Evolutionary conservation across 495 filamentous ascomycete species (phyloP).

Genomic region (Neurospora sp.): DNA sequence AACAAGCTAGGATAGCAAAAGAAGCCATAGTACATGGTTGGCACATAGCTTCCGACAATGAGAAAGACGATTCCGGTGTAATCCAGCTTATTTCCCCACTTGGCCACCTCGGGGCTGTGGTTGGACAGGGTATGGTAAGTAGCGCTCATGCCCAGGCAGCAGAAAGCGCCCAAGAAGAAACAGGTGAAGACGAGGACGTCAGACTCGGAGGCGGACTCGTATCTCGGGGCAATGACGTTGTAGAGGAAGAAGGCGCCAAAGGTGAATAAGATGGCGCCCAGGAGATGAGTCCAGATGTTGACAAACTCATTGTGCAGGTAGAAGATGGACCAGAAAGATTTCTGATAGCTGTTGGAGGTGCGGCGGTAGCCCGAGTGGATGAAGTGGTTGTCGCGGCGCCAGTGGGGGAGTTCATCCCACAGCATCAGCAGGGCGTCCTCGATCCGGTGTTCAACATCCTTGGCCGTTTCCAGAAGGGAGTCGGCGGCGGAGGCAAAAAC

Average conservation of each 20-base stretch:
- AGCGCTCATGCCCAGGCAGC: constrained; percentile 79
- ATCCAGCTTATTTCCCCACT: constrained; percentile 56
- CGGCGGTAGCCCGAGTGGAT: constrained; percentile 33
- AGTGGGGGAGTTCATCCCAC: constrained; percentile 35
- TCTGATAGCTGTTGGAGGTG: constrained; percentile 27
- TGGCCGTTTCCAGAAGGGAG: constrained; percentile 18
- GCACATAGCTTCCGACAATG: constrained; percentile 81
- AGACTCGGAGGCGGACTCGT: constrained; percentile 48
- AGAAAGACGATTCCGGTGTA: constrained; percentile 85
- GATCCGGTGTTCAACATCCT: constrained; percentile 17
- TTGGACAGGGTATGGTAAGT: constrained; percentile 46
- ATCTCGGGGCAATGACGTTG: constrained; percentile 49
- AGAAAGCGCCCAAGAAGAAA: constrained; percentile 67
- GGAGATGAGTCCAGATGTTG: constrained; percentile 85
- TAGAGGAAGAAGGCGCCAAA: constrained; percentile 24
- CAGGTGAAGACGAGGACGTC: constrained; percentile 66
- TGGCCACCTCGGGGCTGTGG: constrained; percentile 31
- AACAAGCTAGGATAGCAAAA: constrained; percentile 53
- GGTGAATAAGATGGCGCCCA: constrained; percentile 47
- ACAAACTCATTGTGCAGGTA: constrained; percentile 76
- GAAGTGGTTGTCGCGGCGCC: constrained; percentile 39
- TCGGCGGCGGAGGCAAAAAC: constrained; percentile 23
- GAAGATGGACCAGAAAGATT: constrained; percentile 25
- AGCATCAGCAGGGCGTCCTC: constrained; percentile 20
- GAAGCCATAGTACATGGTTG: constrained; percentile 81